Conservation (phyloP, 208 protist genomes). For the Acanthamoeba triangularis region DNA sequence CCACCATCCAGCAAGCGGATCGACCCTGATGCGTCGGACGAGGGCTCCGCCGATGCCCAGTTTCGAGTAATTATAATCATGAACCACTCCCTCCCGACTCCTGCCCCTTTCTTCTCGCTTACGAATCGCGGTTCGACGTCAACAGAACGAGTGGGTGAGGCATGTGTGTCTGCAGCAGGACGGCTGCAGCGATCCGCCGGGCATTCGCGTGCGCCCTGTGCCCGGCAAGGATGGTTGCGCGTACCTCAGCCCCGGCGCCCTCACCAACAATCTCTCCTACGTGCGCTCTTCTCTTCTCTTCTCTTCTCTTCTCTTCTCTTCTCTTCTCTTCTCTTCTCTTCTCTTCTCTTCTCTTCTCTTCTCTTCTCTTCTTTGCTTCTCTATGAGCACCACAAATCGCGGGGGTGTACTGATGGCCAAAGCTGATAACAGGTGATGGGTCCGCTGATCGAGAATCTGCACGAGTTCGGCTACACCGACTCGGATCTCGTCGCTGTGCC, state of each 20-base stretch:
- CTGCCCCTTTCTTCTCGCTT: not conserved
- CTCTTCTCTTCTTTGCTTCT: no score
- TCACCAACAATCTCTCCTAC: slow-evolving; percentile 71
- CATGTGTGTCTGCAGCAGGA: slow-evolving; percentile 24
- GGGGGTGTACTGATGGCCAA: not conserved
- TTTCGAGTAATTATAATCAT: not conserved
- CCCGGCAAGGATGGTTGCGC: slow-evolving; percentile 41
- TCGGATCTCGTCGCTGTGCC: not conserved
- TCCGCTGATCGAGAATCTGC: slow-evolving; percentile 41
- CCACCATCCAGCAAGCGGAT: not conserved
- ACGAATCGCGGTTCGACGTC: not conserved
- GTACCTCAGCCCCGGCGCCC: not conserved
- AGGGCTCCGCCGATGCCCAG: not conserved
- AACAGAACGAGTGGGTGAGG: slow-evolving; percentile 44
- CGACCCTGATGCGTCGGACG: not conserved
- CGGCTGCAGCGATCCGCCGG: slow-evolving; percentile 33
- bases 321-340: no score
- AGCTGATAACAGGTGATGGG: slow-evolving; percentile 28
- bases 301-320: no score
- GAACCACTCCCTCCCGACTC: not conserved
- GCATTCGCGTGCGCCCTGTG: slow-evolving; percentile 16
- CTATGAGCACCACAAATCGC: not conserved
- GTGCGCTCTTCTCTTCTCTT: slow-evolving; percentile 6
- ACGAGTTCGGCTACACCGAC: slow-evolving; percentile 52
- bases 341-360: no score